A percentile compares a stretch with the other conserved stretches of the same genome.
These are phyloP conservation scores for Punctularia strigosozonata DNA, from an alignment of 768 basidiomycete species.

Conservation along the genomic window DNA sequence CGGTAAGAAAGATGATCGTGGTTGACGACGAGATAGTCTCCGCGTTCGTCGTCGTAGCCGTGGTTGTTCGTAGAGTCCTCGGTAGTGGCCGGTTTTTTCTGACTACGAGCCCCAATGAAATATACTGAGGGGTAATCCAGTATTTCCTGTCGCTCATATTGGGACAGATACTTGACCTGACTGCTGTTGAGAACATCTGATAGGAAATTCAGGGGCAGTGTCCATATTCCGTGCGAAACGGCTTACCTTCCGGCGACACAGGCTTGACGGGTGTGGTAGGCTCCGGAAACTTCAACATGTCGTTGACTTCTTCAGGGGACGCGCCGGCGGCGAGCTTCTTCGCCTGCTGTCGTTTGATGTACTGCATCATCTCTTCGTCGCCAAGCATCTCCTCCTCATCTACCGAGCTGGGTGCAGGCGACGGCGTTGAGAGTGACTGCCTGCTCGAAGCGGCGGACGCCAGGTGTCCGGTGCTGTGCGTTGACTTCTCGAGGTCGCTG, in stretches of 20 bases:
- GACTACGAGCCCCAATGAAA: conserved; percentile 65
- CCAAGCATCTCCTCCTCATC: conserved; percentile 84
- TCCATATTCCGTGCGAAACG: conserved; percentile 1
- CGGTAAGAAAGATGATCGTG: conserved; percentile 93
- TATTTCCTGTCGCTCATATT: conserved; percentile 87
- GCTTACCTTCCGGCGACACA: conserved; percentile 60
- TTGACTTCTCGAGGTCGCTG: conserved; percentile 35
- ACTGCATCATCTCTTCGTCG: conserved; percentile 96
- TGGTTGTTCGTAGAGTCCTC: conserved; percentile 76
- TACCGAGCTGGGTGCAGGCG: conserved; percentile 63
- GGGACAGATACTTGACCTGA: conserved; percentile 64
- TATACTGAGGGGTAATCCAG: conserved; percentile 79
- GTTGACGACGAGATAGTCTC: conserved; percentile 86
- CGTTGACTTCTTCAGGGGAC: conserved; percentile 79
- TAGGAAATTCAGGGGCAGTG: conserved; percentile 6
- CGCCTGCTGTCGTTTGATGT: conserved; percentile 81
- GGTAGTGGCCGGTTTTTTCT: conserved; percentile 71
- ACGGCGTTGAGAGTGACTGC: conserved; percentile 73
- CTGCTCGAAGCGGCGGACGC: conserved; percentile 59
- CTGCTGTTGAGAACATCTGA: conserved; percentile 55
- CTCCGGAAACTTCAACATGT: conserved; percentile 86
- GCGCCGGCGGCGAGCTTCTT: conserved; percentile 79
- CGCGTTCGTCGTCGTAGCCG: conserved; percentile 96
- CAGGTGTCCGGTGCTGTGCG: conserved; percentile 40
- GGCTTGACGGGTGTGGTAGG: conserved; percentile 63